Conservation (phyloP, 2,329 filamentous ascomycete genomes). For the Cercospora nicotianae region DNA sequence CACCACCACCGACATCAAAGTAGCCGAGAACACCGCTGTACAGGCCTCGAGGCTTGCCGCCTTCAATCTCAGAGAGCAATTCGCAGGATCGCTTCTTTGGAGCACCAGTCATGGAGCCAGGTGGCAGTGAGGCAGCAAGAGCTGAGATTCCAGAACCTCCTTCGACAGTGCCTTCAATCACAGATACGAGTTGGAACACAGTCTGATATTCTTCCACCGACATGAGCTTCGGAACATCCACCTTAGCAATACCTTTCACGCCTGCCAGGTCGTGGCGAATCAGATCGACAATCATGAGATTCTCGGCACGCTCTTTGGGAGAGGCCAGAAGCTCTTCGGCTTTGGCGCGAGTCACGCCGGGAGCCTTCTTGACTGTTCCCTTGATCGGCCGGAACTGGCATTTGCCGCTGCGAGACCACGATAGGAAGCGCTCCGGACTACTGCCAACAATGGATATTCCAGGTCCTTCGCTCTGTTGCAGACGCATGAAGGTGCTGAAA, state of each 20-base stretch:
- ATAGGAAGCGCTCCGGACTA: slow-evolving; percentile 87
- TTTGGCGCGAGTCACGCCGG: slow-evolving; percentile 66
- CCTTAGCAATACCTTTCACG: slow-evolving; percentile 56
- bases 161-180: slow-evolving; percentile 70
- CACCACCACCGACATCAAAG: slow-evolving; percentile 78
- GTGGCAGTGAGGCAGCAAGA: slow-evolving; percentile 74
- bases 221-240: slow-evolving; percentile 75
- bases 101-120: slow-evolving; percentile 94
- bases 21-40: slow-evolving; percentile 92
- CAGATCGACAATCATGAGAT: slow-evolving; percentile 96
- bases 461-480: slow-evolving; percentile 49
- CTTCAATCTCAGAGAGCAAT: slow-evolving; percentile 71
- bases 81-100: slow-evolving; percentile 92
- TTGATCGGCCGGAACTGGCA: slow-evolving; percentile 93
- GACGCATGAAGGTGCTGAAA: slow-evolving; percentile 77
- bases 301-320: slow-evolving; percentile 90
- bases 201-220: slow-evolving; percentile 87
- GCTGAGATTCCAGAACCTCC: slow-evolving; percentile 68
- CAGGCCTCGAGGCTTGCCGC: slow-evolving; percentile 63
- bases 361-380: slow-evolving; percentile 82
- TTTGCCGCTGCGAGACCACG: slow-evolving; percentile 59
- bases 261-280: slow-evolving; percentile 91
- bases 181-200: slow-evolving; percentile 88
- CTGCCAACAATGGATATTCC: slow-evolving; percentile 70
- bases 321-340: slow-evolving; percentile 72